A percentile compares a stretch with the other conserved stretches of the same genome.
Evolutionary conservation across 2,329 filamentous ascomycete species (phyloP).

Genomic region (Pseudogymnoascus sp.): DNA sequence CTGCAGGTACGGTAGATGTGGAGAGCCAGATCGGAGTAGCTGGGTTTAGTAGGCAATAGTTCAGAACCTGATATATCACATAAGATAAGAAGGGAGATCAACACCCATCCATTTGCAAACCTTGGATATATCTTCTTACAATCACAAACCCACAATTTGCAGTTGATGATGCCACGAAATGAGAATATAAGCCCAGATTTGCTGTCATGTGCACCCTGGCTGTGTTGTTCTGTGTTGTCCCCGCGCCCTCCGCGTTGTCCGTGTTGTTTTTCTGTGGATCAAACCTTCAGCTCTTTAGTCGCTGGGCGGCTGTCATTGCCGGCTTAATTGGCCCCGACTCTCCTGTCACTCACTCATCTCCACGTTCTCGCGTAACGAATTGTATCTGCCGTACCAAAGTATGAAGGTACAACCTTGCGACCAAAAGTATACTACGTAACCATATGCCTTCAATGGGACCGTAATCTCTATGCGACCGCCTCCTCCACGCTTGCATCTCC

Average conservation of each 20-base stretch:
- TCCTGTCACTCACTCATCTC: conserved; percentile 6
- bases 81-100: neutral
- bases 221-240: neutral
- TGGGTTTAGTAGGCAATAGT: neutral
- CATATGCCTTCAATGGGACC: conserved; percentile 2
- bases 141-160: neutral
- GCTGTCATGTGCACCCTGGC: conserved; percentile 2
- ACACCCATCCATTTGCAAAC: neutral
- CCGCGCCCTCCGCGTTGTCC: neutral
- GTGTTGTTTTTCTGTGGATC: neutral
- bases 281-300: neutral
- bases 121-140: neutral
- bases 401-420: conserved; percentile 1
- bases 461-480: conserved; percentile 1
- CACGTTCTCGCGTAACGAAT: conserved; percentile 6
- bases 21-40: neutral
- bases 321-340: conserved; percentile 3
- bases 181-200: neutral
- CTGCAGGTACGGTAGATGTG: conserved; percentile 3
- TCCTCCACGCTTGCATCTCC: neutral
- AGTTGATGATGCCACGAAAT: neutral
- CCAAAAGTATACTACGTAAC: conserved; percentile 5
- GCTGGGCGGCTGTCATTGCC: neutral
- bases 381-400: conserved; percentile 6
- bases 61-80: neutral